Evolutionary conservation across 2,329 filamentous ascomycete genomes (phyloP).

Genomic region (Neonectria ditissima): DNA sequence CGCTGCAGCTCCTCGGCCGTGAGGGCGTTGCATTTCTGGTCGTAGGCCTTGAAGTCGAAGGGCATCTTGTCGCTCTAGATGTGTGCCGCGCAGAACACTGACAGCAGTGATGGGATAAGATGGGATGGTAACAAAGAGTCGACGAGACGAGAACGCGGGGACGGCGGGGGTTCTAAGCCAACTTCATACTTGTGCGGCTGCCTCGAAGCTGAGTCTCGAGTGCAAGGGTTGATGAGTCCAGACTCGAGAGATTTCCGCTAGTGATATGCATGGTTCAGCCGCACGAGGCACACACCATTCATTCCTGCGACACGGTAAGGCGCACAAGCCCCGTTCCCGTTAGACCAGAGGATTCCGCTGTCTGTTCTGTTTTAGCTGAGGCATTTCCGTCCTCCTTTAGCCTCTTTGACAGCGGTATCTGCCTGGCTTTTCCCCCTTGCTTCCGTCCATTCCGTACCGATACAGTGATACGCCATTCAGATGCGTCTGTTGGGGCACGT

Average conservation of each 20-base stretch:
- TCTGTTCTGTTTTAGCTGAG: neutral
- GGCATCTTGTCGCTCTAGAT: constrained; percentile 47
- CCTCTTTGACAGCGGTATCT: neutral
- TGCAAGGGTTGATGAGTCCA: neutral
- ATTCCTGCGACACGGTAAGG: neutral
- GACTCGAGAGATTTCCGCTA: neutral
- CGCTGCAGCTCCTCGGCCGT: constrained; percentile 53
- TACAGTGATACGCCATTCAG: neutral
- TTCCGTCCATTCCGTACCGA: neutral
- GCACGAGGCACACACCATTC: neutral
- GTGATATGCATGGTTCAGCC: neutral
- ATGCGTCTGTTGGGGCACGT: neutral
- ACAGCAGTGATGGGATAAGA: neutral
- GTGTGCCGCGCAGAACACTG: neutral
- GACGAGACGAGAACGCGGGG: neutral
- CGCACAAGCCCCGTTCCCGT: neutral
- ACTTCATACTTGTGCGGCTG: neutral
- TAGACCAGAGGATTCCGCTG: neutral
- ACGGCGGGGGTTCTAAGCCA: neutral
- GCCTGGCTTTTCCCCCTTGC: neutral
- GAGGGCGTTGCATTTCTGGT: constrained; percentile 53
- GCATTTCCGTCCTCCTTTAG: too few species aligned
- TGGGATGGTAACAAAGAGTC: too few species aligned
- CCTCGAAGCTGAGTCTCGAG: neutral
- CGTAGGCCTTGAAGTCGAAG: constrained; percentile 55